Evolutionary conservation across 2,329 filamentous ascomycete genomes (phyloP).

Genomic region (Boeremia exigua): DNA sequence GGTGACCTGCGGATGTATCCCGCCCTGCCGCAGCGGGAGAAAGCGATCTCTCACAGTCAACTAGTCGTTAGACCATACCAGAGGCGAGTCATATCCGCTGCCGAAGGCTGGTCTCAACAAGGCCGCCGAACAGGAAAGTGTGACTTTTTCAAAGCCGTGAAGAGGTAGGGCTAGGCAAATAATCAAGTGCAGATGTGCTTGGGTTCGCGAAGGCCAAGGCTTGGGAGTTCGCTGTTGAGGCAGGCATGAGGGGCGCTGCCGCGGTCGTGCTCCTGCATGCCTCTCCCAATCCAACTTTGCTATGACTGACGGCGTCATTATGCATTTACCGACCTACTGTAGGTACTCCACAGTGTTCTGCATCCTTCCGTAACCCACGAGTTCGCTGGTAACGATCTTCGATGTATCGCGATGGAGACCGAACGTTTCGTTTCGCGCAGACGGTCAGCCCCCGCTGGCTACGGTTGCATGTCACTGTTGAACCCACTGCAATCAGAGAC

Average conservation of each 20-base stretch:
- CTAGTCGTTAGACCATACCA: background rate
- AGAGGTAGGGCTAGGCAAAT: conserved; percentile 4
- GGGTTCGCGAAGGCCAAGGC: conserved; percentile 5
- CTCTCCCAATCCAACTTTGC: background rate
- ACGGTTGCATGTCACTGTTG: conserved; percentile 1
- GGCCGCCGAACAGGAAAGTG: background rate
- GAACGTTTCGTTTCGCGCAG: conserved; percentile 11
- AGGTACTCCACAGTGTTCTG: background rate
- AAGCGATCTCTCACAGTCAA: background rate
- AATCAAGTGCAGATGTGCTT: background rate
- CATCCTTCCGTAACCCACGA: conserved; percentile 3
- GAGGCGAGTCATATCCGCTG: background rate
- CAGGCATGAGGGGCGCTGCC: background rate
- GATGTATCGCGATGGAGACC: conserved; percentile 1
- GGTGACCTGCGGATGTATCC: background rate
- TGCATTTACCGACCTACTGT: background rate
- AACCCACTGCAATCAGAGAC: conserved; percentile 9
- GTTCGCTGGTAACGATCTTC: conserved; percentile 1
- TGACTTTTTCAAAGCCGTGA: background rate
- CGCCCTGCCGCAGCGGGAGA: background rate
- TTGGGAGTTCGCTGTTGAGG: conserved; percentile 4
- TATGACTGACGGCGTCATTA: background rate
- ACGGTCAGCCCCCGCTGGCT: conserved; percentile 1
- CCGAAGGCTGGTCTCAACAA: background rate
- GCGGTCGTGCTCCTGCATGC: background rate